Evolutionary conservation across 2,329 filamentous ascomycete genomes (phyloP).

Genomic region (Fusarium odoratissimum): DNA sequence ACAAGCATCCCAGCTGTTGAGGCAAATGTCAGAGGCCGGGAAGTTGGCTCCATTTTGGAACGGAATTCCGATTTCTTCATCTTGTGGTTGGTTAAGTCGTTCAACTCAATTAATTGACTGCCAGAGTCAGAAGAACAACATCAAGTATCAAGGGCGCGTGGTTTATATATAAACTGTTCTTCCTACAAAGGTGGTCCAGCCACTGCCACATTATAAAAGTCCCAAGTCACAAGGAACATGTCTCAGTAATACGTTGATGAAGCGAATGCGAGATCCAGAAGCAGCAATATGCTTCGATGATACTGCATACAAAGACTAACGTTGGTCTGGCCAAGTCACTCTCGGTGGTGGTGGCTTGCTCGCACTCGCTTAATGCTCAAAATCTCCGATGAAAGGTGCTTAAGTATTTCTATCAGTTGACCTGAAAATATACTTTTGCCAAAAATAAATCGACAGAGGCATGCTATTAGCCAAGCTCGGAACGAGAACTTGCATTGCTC

Average conservation of each 20-base stretch:
- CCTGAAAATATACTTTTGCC: background rate
- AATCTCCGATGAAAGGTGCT: background rate
- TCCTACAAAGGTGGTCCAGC: background rate
- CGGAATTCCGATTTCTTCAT: conserved; percentile 40
- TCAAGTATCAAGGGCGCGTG: background rate
- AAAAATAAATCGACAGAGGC: background rate
- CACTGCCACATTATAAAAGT: background rate
- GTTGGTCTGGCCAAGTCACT: background rate
- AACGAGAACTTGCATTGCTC: background rate
- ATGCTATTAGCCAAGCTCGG: background rate
- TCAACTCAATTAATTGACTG: background rate
- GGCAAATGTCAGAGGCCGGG: conserved; percentile 28
- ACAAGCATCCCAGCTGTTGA: conserved; percentile 33
- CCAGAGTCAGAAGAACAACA: background rate
- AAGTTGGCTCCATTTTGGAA: conserved; percentile 41
- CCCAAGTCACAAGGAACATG: background rate
- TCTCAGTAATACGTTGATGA: background rate
- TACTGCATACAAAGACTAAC: background rate
- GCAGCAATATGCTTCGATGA: background rate
- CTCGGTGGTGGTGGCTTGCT: conserved; percentile 14
- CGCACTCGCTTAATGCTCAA: conserved; percentile 27
- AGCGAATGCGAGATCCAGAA: conserved; percentile 27
- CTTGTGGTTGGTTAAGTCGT: background rate
- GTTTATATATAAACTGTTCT: background rate
- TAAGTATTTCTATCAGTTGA: background rate